phyloP scores from a whole-genome alignment of 495 filamentous ascomycete species.

The Emericellopsis terricola region DNA sequence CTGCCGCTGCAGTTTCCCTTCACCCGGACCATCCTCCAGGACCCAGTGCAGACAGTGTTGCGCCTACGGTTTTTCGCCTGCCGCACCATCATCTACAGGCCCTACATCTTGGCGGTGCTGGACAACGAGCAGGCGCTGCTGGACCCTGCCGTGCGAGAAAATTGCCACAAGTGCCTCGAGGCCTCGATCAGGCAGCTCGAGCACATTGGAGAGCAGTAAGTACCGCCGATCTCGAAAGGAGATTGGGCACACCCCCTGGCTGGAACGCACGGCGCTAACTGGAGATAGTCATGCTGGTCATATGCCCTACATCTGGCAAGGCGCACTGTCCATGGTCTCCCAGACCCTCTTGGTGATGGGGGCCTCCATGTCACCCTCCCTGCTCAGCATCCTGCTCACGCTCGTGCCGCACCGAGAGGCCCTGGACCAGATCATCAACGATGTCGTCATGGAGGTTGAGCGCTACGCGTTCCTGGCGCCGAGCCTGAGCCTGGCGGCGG shows the following conservation, averaged over 20 bases:
- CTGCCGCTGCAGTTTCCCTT: slow-evolving; percentile 59
- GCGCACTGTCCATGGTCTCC: slow-evolving; percentile 63
- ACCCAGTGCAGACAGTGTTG: slow-evolving; percentile 63
- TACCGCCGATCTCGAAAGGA: slow-evolving; percentile 6
- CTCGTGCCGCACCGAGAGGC: slow-evolving; percentile 31
- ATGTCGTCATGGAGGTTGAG: slow-evolving; percentile 55
- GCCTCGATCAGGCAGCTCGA: slow-evolving; percentile 65
- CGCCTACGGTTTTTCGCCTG: slow-evolving; percentile 68
- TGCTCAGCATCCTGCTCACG: slow-evolving; percentile 47
- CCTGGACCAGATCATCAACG: slow-evolving; percentile 57
- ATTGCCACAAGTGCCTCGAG: slow-evolving; percentile 66
- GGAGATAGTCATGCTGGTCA: slow-evolving; percentile 52
- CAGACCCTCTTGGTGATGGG: slow-evolving; percentile 71
- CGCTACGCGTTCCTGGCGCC: slow-evolving; percentile 57
- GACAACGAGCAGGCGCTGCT: slow-evolving; percentile 55
- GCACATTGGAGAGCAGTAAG: slow-evolving; percentile 58
- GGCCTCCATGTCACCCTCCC: slow-evolving; percentile 60
- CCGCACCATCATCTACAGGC: slow-evolving; percentile 69
- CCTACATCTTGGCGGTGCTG: slow-evolving; percentile 63
- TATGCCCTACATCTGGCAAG: slow-evolving; percentile 78
- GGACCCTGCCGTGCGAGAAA: slow-evolving; percentile 53
- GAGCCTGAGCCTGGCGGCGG: slow-evolving; percentile 50
- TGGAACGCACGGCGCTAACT: slow-evolving; percentile 6
- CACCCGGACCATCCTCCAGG: slow-evolving; percentile 39
- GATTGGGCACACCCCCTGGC: too few species aligned